Evolutionary conservation across 2,329 filamentous ascomycete genomes (phyloP).

Genomic region (Trichoderma sp.): DNA sequence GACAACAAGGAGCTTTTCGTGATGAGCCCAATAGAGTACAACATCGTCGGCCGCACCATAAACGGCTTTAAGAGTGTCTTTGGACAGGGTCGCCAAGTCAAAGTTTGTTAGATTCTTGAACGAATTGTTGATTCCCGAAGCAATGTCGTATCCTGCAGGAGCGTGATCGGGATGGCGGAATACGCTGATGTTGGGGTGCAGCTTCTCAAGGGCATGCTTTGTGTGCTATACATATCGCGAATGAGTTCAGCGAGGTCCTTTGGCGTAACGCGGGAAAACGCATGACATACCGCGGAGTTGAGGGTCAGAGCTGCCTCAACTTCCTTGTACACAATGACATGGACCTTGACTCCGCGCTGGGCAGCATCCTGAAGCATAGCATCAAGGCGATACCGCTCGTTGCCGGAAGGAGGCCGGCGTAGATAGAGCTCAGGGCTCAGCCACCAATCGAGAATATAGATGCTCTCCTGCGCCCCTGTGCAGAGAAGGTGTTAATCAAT

Average conservation of each 20-base stretch:
- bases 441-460: slow-evolving; percentile 92
- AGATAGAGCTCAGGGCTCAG: slow-evolving; percentile 85
- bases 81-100: slow-evolving; percentile 62
- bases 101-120: slow-evolving; percentile 49
- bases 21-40: slow-evolving; percentile 88
- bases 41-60: slow-evolving; percentile 80
- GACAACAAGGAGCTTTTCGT: slow-evolving; percentile 84
- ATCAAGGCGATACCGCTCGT: slow-evolving; percentile 81
- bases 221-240: slow-evolving; percentile 56
- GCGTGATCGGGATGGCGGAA: slow-evolving; percentile 89
- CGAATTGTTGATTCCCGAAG: slow-evolving; percentile 64
- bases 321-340: slow-evolving; percentile 91
- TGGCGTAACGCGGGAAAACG: neutral
- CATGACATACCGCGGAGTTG: slow-evolving; percentile 43
- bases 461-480: slow-evolving; percentile 65
- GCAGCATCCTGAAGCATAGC: slow-evolving; percentile 78
- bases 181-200: slow-evolving; percentile 82
- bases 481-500: slow-evolving; percentile 13
- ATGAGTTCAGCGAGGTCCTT: slow-evolving; percentile 22
- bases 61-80: slow-evolving; percentile 70
- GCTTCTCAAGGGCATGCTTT: slow-evolving; percentile 70
- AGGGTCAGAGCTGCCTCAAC: slow-evolving; percentile 73
- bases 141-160: slow-evolving; percentile 66
- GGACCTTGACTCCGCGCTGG: slow-evolving; percentile 76
- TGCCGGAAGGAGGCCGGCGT: slow-evolving; percentile 73